Conservation (phyloP, 768 basidiomycete genomes). For the Tricholoma sp. region DNA sequence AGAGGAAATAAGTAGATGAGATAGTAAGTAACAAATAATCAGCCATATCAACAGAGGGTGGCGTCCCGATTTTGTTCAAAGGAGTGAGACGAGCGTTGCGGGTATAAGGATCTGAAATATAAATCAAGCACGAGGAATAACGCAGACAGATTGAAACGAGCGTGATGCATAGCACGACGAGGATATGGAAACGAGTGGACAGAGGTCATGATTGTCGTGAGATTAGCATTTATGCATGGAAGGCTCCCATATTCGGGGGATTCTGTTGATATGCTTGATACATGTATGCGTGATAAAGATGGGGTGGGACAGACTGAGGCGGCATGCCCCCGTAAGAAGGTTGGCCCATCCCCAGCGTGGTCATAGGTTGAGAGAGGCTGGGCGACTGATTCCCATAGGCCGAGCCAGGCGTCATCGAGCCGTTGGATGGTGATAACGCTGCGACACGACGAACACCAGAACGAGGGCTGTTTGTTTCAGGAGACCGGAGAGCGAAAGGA, state of each 20-base stretch:
- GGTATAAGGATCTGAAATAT: conserved; percentile 32
- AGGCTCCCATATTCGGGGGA: conserved; percentile 73
- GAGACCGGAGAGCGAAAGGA: conserved; percentile 43
- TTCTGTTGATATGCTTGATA: conserved; percentile 80
- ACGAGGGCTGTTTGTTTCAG: conserved; percentile 43
- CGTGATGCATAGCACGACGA: conserved; percentile 27
- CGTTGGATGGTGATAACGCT: conserved; percentile 40
- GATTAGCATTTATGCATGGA: conserved; percentile 50
- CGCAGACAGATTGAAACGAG: conserved; percentile 25
- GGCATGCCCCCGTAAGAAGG: conserved; percentile 58
- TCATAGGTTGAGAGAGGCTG: conserved; percentile 48
- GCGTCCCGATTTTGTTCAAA: conserved; percentile 21
- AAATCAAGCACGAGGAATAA: conserved; percentile 31
- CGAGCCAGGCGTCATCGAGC: conserved; percentile 32
- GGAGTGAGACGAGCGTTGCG: conserved; percentile 26
- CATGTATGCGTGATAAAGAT: conserved; percentile 79
- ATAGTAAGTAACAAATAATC: conserved; percentile 26
- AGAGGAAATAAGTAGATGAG: conserved; percentile 23
- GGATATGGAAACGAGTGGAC: conserved; percentile 25
- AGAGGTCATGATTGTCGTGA: conserved; percentile 41
- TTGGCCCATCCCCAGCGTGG: conserved; percentile 61
- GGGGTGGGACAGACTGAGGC: conserved; percentile 56
- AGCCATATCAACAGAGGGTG: conserved; percentile 29
- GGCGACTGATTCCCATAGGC: conserved; percentile 59
- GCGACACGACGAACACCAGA: conserved; percentile 46